Percentiles rank a stretch among this genome's conserved stretches.
Evolutionary conservation across 345 rosid species (phyloP).

Genomic region (Kernera saxatilis): DNA sequence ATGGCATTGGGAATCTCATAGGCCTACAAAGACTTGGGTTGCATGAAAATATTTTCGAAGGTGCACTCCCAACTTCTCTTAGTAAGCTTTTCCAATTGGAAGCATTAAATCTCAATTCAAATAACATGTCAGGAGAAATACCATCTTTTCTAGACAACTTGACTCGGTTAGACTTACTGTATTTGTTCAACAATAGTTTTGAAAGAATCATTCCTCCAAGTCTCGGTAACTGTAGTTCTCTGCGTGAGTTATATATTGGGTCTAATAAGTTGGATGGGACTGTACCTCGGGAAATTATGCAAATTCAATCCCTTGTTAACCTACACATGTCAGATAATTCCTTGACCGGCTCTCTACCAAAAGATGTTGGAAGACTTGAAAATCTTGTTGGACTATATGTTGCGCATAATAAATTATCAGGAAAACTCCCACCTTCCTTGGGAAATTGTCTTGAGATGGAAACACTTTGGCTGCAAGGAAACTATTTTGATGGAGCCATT

Average conservation of each 20-base stretch:
- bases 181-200: not conserved
- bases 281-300: not conserved
- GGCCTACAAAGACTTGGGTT: not conserved
- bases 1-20: not conserved
- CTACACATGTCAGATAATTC: not conserved
- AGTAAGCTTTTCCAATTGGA: not conserved
- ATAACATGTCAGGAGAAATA: not conserved
- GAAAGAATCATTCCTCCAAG: not conserved
- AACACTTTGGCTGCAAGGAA: not conserved
- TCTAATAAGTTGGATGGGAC: not conserved
- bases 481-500: not conserved
- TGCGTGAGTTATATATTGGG: fast-evolving
- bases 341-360: not conserved
- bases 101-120: not conserved
- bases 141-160: not conserved
- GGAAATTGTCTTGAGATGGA: not conserved
- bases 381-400: not conserved
- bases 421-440: not conserved
- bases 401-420: not conserved
- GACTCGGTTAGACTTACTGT: not conserved
- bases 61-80: not conserved
- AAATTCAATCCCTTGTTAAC: fast-evolving
- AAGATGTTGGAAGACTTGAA: not conserved
- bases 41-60: fast-evolving
- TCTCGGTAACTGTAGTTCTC: not conserved